Conservation (phyloP, 169 alveolate species). For the Nephromyces sp. region DNA sequence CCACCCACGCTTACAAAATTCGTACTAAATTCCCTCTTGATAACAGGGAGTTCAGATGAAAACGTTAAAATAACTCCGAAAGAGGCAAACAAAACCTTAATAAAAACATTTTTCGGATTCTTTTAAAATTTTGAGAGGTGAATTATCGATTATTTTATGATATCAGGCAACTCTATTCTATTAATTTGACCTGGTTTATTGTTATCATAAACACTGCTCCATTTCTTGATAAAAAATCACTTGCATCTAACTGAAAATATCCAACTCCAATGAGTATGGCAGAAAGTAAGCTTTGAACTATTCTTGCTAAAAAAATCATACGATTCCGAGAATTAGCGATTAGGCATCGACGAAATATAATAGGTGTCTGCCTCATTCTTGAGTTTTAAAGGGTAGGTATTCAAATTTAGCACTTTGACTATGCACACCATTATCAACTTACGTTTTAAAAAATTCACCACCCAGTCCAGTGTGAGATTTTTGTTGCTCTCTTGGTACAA, state of each 20-base stretch:
- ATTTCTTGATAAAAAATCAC: slow-evolving; percentile 18
- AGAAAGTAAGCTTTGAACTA: slow-evolving; percentile 23
- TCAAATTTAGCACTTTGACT: no score
- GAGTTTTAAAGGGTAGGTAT: background rate
- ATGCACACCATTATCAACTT: no score
- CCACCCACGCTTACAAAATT: slow-evolving; percentile 24
- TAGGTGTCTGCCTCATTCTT: slow-evolving; percentile 9
- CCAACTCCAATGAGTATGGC: slow-evolving; percentile 26
- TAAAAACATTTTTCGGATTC: background rate
- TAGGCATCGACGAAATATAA: slow-evolving; percentile 17
- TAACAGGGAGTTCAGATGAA: slow-evolving; percentile 23
- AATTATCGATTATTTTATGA: no score
- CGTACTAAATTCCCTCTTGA: slow-evolving; percentile 28
- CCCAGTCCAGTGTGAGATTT: no score
- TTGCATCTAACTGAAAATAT: slow-evolving; percentile 9
- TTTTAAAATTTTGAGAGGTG: no score
- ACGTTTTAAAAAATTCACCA: no score
- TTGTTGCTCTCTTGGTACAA: no score
- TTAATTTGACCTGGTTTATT: slow-evolving; percentile 19
- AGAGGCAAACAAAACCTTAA: slow-evolving; percentile 24
- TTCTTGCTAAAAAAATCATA: slow-evolving; percentile 18
- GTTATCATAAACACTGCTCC: slow-evolving; percentile 30
- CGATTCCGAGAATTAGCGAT: slow-evolving; percentile 32
- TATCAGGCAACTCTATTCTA: background rate
- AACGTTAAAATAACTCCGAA: slow-evolving; percentile 32